Conservation (phyloP, 2,329 filamentous ascomycete species). For the Aurifilum marmelostoma region DNA sequence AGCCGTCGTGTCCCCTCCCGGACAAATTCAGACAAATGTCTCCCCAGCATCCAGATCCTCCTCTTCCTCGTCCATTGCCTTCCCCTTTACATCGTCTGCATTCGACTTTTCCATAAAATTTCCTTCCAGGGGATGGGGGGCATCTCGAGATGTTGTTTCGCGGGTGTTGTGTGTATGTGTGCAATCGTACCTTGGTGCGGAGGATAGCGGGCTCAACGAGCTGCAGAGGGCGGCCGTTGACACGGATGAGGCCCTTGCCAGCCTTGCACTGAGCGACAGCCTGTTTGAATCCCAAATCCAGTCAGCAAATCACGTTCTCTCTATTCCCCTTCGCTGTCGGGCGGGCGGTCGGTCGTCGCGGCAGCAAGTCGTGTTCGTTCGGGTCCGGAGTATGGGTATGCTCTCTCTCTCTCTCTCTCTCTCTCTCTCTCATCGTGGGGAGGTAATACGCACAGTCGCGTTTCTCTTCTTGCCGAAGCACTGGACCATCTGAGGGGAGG, state of each 20-base stretch:
- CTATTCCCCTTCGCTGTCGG: constrained; percentile 5
- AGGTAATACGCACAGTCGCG: constrained; percentile 59
- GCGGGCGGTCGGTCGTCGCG: constrained; percentile 10
- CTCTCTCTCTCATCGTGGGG: constrained; percentile 8
- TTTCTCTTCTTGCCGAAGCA: constrained; percentile 99
- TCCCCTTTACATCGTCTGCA: background rate
- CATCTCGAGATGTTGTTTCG: constrained; percentile 12
- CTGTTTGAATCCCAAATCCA: constrained; percentile 16
- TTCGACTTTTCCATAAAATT: background rate
- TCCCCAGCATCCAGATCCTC: background rate
- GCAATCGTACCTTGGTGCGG: constrained; percentile 82
- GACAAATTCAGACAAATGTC: background rate
- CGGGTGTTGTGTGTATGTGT: background rate
- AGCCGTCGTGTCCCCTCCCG: constrained; percentile 26
- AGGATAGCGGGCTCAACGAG: constrained; percentile 96
- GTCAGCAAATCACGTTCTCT: constrained; percentile 25
- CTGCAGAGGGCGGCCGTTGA: constrained; percentile 94
- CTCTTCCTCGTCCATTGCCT: constrained; percentile 13
- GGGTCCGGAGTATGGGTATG: constrained; percentile 3
- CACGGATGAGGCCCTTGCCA: constrained; percentile 82
- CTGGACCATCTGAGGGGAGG: constrained; percentile 81
- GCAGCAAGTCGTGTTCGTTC: constrained; percentile 16
- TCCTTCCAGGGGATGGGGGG: constrained; percentile 2
- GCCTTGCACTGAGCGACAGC: constrained; percentile 32
- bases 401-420: too few species aligned